Evolutionary conservation across 1,139 yeast species (phyloP), one percentile per base, ranked within the genome.

Genomic region (Pichia norvegensis): DNA sequence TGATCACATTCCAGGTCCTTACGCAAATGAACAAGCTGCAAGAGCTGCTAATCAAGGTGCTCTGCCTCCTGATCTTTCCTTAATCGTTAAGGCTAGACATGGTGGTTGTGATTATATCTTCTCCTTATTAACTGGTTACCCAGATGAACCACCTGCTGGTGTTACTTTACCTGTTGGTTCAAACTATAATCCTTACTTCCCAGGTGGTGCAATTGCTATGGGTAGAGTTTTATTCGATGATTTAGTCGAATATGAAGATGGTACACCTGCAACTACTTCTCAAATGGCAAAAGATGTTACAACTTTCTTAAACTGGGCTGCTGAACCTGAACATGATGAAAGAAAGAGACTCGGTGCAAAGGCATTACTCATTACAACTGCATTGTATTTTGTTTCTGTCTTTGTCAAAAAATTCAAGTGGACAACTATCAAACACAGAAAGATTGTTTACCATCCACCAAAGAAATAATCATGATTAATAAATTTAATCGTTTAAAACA

Each of bases 11-110:
- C 97, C 95, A 59, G 85, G 85, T 55, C 98, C 99, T 51, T 92
- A 92, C 69, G 88, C 85, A 59, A 92, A 92, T 67, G 98, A 92
- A 69, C 95, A 94, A 74, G 97, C 97, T 56, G 98, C 98, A 45
- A 87, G 98, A 76, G 97, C 98, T 57, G 97, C 96, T 55, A 92
- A 92, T 78, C 97, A 87, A 73, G 98, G 99, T 70, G 97, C 98
- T 53, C 76, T 85, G 58, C 99, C 99, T 54, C 99, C 99, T 54
- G 99, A 92, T 73, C 81, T 92, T 67, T 88, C 97, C 37, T 78
- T 92, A 69, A 87, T 92, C 65, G 95, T 92, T 69, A 92, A 92
- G 80, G 97, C 98, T 59, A 86, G 99, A 79, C 98, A 92, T 73
- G 97, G 97, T 66, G 97, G 88, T 59, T 78, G 86, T 66, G 97